Evolutionary conservation across 1,284 basidiomycete species (phyloP).

Genomic region (Caloboletus inedulis): DNA sequence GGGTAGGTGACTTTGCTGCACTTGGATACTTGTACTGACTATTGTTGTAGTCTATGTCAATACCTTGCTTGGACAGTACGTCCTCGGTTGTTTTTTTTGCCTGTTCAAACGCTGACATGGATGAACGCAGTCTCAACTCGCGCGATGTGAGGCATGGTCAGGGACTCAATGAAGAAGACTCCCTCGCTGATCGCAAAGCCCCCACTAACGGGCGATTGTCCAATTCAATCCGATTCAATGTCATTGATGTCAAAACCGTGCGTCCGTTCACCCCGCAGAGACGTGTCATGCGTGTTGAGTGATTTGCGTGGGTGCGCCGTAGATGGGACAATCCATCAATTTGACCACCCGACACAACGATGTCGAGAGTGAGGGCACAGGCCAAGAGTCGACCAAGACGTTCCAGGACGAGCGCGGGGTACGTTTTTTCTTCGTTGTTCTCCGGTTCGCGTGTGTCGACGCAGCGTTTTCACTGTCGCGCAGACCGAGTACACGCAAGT

Average conservation of each 20-base stretch:
- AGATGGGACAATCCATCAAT: slow-evolving; percentile 22
- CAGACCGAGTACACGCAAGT: slow-evolving; percentile 21
- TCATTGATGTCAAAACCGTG: slow-evolving; percentile 19
- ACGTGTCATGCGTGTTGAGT: neutral
- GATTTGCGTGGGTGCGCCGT: neutral
- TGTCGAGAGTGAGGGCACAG: slow-evolving; percentile 9
- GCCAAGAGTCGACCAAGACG: slow-evolving; percentile 18
- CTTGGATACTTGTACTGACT: neutral
- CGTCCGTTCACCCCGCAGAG: neutral
- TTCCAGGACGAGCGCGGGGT: slow-evolving; percentile 19
- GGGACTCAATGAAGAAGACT: slow-evolving; percentile 39
- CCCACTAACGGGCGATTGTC: neutral
- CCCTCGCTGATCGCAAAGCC: slow-evolving; percentile 5
- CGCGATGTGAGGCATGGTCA: slow-evolving; percentile 32
- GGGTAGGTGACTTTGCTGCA: slow-evolving; percentile 19
- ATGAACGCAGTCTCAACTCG: slow-evolving; percentile 32
- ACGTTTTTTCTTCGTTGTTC: neutral
- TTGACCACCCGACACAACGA: slow-evolving; percentile 6
- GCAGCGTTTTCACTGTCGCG: neutral
- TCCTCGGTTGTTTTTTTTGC: neutral
- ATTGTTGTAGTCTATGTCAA: slow-evolving; percentile 30
- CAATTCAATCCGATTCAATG: slow-evolving; percentile 17
- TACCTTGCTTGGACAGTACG: slow-evolving; percentile 30
- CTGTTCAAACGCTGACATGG: slow-evolving; percentile 1
- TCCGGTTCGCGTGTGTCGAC: neutral